Evolutionary conservation across 495 filamentous ascomycete genomes (phyloP), one percentile per base, ranked within the genome.

Genomic region (Glarea lozoyensis): DNA sequence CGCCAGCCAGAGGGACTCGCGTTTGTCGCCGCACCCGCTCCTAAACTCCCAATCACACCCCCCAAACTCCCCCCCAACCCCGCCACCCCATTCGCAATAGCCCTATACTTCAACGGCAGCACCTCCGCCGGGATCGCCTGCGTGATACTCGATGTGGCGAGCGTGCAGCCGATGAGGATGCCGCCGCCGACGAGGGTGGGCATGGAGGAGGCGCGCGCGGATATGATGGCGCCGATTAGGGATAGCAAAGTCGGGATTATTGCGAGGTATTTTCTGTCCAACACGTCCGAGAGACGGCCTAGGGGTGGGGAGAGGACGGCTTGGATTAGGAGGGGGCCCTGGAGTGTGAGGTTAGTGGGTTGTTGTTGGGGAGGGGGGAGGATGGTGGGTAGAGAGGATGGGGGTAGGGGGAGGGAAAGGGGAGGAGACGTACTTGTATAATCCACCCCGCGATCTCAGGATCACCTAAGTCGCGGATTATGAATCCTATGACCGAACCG

Each of bases 41-140:
- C 65, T 2, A 75, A 51, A 12, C 59, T 51, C 11, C 66, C 71
- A 34, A 69, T 51, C 68, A 75, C 32, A 21, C 68, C 70, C 20
- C 70, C 72, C 11, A 73, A 31, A 6, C 66, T 56, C 11, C 70
- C 70, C 4, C 61, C 73, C 4, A 74, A 43, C 40, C 62, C 69
- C 3, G 61, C 59, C 43, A 70, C 68, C 5, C 73, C 71, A 39
- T 75, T 74, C 0, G 72, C 70, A 5, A 75, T 53, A 23, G 71
- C 66, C 7, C 71, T 58, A 42, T 68, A 72, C 44, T 75, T 76
- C 34, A 75, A 45, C 16, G 72, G 72, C 20, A 78, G 42, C 20
- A 76, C 70, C 52, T 78, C 72, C 5, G 65, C 65, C 0, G 67
- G 70, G 40, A 77, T 75, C 1, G 72, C 64, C 40, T 74, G 69